Evolutionary conservation across 2,329 filamentous ascomycete genomes (phyloP).

Genomic region (Aureobasidium sp.): DNA sequence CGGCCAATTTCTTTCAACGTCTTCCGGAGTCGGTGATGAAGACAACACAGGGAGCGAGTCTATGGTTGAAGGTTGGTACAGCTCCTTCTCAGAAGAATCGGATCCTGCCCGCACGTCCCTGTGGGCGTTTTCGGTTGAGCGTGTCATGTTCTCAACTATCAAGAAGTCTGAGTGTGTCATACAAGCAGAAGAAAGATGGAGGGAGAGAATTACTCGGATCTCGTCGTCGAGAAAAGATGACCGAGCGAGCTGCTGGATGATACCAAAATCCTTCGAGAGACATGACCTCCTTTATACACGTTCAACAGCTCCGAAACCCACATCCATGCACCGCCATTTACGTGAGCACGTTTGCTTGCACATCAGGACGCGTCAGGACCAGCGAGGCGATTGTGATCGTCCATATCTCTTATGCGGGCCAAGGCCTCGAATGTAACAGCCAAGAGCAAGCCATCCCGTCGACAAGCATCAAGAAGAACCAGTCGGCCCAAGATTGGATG

Average conservation of each 20-base stretch:
- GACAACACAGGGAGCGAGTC: not conserved
- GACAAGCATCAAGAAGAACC: slow-evolving; percentile 14
- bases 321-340: not conserved
- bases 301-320: not conserved
- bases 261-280: not conserved
- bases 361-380: slow-evolving; percentile 13
- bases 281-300: not conserved
- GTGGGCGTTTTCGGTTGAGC: not conserved
- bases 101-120: not conserved
- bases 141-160: not conserved
- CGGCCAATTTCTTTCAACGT: slow-evolving; percentile 37
- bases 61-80: not conserved
- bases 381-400: slow-evolving; percentile 9
- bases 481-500: slow-evolving; percentile 5
- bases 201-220: not conserved
- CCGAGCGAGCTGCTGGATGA: not conserved
- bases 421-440: slow-evolving; percentile 15
- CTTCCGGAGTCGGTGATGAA: not conserved
- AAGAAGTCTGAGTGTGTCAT: not conserved
- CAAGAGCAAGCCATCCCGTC: slow-evolving; percentile 10
- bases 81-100: not conserved
- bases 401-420: slow-evolving; percentile 14
- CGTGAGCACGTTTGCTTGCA: not conserved
- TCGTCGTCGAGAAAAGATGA: not conserved
- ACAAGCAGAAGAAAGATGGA: not conserved